Evolutionary conservation across 108 stramenopile genomes (phyloP).

Genomic region (Skeletonema potamos): DNA sequence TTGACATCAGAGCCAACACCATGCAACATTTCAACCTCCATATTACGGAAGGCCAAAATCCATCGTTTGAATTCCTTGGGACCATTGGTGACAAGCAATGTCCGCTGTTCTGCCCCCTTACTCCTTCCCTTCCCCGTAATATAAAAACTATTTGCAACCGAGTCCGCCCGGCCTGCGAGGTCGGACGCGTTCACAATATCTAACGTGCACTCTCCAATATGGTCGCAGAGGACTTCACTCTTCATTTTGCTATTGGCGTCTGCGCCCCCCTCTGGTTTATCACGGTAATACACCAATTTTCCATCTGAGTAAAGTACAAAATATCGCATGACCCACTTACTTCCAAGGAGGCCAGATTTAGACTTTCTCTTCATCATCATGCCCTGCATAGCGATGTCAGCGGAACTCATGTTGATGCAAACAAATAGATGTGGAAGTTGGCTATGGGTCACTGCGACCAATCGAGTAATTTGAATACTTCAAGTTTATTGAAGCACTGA

Average conservation of each 20-base stretch:
- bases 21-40: constrained; percentile 17
- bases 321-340: constrained; percentile 25
- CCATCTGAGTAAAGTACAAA: constrained; percentile 29
- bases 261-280: not conserved
- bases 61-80: constrained; percentile 31
- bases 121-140: constrained; percentile 16
- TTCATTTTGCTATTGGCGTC: not conserved
- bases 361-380: not conserved
- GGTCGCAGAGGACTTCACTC: constrained; percentile 13
- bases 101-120: not conserved
- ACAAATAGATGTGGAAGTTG: too few relatives aligned
- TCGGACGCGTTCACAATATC: constrained; percentile 15
- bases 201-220: constrained; percentile 11
- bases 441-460: too few relatives aligned
- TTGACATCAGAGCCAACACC: constrained; percentile 7
- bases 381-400: not conserved
- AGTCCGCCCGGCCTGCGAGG: constrained; percentile 1
- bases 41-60: constrained; percentile 14
- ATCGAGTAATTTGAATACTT: too few relatives aligned
- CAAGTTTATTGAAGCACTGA: too few relatives aligned
- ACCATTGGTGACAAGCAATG: constrained; percentile 21
- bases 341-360: not conserved
- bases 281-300: constrained; percentile 17
- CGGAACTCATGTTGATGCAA: not conserved
- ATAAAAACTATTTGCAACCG: constrained; percentile 25